Evolutionary conservation across 2,329 filamentous ascomycete species (phyloP).

Genomic region (Rutstroemia sydowiana): DNA sequence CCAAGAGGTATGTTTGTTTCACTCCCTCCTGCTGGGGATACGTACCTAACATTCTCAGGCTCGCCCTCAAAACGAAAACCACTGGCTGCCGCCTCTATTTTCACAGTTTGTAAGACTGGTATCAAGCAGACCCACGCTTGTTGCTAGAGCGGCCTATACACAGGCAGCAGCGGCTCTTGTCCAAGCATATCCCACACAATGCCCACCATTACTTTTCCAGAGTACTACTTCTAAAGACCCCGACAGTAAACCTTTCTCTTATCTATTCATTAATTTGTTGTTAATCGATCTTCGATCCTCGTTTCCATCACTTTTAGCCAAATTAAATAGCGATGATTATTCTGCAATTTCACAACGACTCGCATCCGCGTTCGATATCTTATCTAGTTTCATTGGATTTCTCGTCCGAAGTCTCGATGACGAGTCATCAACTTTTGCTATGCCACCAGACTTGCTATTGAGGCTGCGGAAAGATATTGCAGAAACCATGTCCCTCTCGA

Average conservation of each 20-base stretch:
- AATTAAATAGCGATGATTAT: slow-evolving; percentile 50
- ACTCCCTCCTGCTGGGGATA: neutral
- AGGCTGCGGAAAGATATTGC: slow-evolving; percentile 52
- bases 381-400: slow-evolving; percentile 51
- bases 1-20: slow-evolving; percentile 36
- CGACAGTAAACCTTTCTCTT: slow-evolving; percentile 48
- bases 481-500: slow-evolving; percentile 54
- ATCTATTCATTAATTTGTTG: slow-evolving; percentile 56
- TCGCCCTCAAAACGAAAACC: slow-evolving; percentile 42
- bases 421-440: slow-evolving; percentile 33
- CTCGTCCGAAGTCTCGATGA: slow-evolving; percentile 49
- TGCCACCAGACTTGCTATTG: slow-evolving; percentile 52
- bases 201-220: slow-evolving; percentile 45
- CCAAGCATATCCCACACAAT: slow-evolving; percentile 43
- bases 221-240: slow-evolving; percentile 26
- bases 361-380: slow-evolving; percentile 53
- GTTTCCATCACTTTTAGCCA: slow-evolving; percentile 50
- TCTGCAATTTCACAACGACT: slow-evolving; percentile 43
- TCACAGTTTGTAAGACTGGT: slow-evolving; percentile 46
- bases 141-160: slow-evolving; percentile 51
- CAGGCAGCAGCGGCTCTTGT: slow-evolving; percentile 51
- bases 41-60: slow-evolving; percentile 32
- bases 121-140: slow-evolving; percentile 46
- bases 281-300: slow-evolving; percentile 59
- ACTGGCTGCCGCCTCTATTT: slow-evolving; percentile 45